phyloP scores from a whole-genome alignment of 371 early-diverging fungal genomes.

The Mortierella sp. region DNA sequence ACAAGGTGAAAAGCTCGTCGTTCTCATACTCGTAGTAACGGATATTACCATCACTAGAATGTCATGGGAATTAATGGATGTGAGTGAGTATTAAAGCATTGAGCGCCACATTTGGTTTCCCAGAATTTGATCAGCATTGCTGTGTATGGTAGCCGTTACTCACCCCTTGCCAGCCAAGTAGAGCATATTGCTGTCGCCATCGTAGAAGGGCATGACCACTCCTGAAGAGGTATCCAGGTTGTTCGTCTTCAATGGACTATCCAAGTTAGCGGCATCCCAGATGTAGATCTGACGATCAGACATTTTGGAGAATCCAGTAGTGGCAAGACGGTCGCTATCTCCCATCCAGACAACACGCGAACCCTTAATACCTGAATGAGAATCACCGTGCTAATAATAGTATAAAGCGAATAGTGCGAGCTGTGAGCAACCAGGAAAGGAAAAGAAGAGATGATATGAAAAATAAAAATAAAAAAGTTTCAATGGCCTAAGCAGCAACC shows the following conservation, averaged over 20 bases:
- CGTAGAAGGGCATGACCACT: constrained; percentile 96
- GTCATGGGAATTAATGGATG: background rate
- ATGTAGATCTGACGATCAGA: constrained; percentile 93
- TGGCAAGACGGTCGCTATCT: constrained; percentile 81
- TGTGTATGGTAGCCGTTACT: constrained; percentile 5
- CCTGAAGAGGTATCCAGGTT: constrained; percentile 95
- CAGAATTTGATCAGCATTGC: background rate
- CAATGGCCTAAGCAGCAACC: background rate
- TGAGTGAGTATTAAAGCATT: background rate
- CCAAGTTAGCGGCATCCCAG: constrained; percentile 86
- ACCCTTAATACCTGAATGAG: constrained; percentile 98
- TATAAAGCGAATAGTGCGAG: background rate
- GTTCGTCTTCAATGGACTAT: constrained; percentile 82
- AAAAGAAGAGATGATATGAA: background rate
- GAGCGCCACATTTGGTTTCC: background rate
- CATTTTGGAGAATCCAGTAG: constrained; percentile 95
- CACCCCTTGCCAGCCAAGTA: constrained; percentile 96
- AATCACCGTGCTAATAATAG: constrained; percentile 69
- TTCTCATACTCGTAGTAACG: constrained; percentile 97
- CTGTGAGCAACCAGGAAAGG: background rate
- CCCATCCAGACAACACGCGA: constrained; percentile 96
- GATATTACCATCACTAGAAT: constrained; percentile 94
- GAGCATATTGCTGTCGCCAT: constrained; percentile 89
- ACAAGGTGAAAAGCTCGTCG: constrained; percentile 81
- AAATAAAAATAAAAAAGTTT: background rate